These are phyloP conservation scores for Corymbia citriodora DNA, from an alignment of 441 rosid species.

Conservation along the genomic window DNA sequence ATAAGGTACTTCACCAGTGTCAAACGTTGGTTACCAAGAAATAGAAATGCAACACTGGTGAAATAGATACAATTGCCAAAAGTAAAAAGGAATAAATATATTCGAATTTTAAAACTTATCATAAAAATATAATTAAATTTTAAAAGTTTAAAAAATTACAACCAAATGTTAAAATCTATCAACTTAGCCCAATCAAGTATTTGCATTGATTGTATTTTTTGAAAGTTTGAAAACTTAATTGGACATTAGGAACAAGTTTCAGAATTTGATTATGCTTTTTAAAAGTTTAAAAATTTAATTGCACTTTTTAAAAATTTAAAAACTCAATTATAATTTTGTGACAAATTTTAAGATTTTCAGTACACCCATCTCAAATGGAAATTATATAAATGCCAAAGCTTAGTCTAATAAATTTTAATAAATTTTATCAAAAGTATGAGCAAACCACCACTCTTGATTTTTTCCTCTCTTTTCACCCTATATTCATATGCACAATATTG, in stretches of 20 bases:
- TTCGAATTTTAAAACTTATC: background rate
- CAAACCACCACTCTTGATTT: fast-evolving
- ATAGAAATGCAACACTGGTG: fast-evolving
- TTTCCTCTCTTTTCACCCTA: background rate
- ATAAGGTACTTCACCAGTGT: fast-evolving
- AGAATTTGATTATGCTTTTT: too few relatives aligned
- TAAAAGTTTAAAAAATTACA: too few relatives aligned
- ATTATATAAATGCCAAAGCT: fast-evolving
- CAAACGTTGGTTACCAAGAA: background rate
- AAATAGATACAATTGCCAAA: background rate
- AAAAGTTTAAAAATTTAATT: fast-evolving
- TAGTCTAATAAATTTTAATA: background rate
- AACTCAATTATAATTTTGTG: fast-evolving
- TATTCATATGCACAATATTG: fast-evolving
- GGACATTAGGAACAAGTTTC: too few relatives aligned
- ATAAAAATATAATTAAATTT: fast-evolving
- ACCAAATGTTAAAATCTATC: too few relatives aligned
- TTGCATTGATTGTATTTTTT: fast-evolving
- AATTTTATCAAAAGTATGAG: background rate
- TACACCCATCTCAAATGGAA: too few relatives aligned
- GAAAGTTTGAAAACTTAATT: fast-evolving
- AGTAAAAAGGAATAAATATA: background rate
- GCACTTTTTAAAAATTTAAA: fast-evolving
- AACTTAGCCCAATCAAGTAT: fast-evolving
- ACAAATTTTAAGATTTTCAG: fast-evolving